Base-by-base conservation (phyloP, 805 yeast genomes). In the Allodekkera sacchari region DNA sequence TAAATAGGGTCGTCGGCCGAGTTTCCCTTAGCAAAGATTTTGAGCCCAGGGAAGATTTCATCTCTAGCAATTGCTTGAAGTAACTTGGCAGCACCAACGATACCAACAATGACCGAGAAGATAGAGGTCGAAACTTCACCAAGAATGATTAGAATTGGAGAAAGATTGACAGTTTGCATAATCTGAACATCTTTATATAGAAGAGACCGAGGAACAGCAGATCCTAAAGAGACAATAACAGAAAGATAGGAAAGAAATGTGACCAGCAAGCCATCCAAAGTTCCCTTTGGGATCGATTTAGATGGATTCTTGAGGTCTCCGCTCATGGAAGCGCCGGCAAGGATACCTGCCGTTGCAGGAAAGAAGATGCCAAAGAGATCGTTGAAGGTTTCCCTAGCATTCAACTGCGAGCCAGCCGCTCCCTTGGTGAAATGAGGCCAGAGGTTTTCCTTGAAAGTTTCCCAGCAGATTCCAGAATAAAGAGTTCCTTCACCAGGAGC, bases 261-360 rank as follows among this genome's bases (percentile, higher is more conserved):
- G 23, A 85, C 58, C 4, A 75, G 43, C 7, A 89, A 59, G 0
- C 97, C 98, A 64, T 77, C 73, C 18, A 92, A 55, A 0, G 98
- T 92, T n/a, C 99, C 99, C 38, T 70, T 68, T 1, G 99, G 98
- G 28, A 92, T 92, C 1, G 94, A 74, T 46, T 71, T 74, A 0
- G 96, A 84, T 0, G 99, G 99, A 34, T 71, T 76, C 34, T 71
- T 62, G 40, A 92, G 65, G 45, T 87, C 96, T 13, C 98, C 97
- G 25, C 96, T 85, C 99, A 92, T 92, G 16, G 95, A 83, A 2
- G 98, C 96, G 12, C 99, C 99, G 3, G 98, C 97, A 55, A 92
- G 80, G 18, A 92, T 88, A 36, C 99, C 99, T 6, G 97, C 96
- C 0, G 98, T 89, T 1, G 98, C 96, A 8, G 98, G 96, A 62